Conservation (phyloP, 306 rosid genomes). For the Pueraria montana region DNA sequence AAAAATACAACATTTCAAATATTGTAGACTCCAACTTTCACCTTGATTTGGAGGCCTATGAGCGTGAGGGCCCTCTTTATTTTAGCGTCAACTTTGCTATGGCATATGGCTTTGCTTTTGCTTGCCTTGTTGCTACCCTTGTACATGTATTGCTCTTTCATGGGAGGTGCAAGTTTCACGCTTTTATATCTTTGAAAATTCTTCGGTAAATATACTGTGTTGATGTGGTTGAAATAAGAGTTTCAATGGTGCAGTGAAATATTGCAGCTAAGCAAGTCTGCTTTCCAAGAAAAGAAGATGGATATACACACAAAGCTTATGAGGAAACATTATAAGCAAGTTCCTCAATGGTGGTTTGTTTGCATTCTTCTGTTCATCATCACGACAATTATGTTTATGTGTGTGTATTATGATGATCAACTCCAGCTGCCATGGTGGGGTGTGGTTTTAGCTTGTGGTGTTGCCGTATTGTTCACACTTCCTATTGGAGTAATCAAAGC, state of each 20-base stretch:
- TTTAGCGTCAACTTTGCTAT: not conserved
- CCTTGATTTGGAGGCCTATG: not conserved
- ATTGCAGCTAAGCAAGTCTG: not conserved
- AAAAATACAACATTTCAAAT: not conserved
- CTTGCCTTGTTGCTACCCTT: not conserved
- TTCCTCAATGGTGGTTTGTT: not conserved
- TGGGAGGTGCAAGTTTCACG: not conserved
- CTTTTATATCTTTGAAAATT: not conserved
- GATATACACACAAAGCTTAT: not conserved
- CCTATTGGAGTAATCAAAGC: no score
- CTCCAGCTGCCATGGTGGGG: slow-evolving; percentile 2
- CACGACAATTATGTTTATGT: not conserved
- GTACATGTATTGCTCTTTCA: not conserved
- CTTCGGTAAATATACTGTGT: not conserved
- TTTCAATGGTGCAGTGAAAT: not conserved
- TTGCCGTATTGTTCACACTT: slow-evolving; percentile 13
- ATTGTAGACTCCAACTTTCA: not conserved
- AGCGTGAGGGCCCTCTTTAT: not conserved
- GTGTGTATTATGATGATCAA: not conserved
- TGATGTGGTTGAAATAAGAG: not conserved
- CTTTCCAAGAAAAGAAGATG: not conserved
- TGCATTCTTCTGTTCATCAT: not conserved
- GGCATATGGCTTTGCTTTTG: not conserved
- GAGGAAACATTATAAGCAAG: not conserved
- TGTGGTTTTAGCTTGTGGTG: not conserved